phyloP scores from a whole-genome alignment of 257 asterid species.

The Solanum pinnatisectum region DNA sequence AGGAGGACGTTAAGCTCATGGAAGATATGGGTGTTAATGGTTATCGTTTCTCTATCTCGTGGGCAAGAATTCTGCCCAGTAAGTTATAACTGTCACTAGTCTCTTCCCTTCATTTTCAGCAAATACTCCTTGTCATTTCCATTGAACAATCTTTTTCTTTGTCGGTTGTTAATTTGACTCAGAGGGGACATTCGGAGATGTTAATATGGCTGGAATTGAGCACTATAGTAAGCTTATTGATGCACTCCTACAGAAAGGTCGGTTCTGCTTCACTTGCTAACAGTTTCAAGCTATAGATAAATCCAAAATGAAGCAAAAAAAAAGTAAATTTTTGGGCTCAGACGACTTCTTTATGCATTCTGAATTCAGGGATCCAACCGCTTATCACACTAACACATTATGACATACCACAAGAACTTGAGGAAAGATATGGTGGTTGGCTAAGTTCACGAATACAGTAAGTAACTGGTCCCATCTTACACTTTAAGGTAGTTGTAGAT shows the following conservation, averaged over 20 bases:
- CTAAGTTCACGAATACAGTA: constrained; percentile 42
- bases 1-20: constrained; percentile 7
- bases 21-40: constrained; percentile 2
- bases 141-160: background rate
- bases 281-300: background rate
- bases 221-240: constrained; percentile 52
- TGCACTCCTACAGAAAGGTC: constrained; percentile 43
- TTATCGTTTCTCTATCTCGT: constrained; percentile 10
- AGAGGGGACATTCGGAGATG: constrained; percentile 49
- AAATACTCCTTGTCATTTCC: background rate
- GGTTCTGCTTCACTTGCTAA: background rate
- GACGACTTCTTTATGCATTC: background rate
- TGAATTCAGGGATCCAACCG: constrained; percentile 45
- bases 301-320: background rate
- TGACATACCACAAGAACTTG: constrained; percentile 73
- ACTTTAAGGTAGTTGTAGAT: background rate
- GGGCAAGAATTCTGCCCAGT: constrained; percentile 13
- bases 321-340: background rate
- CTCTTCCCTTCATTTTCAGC: background rate
- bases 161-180: background rate
- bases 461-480: background rate
- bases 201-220: constrained; percentile 45
- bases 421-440: constrained; percentile 62
- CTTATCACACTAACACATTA: constrained; percentile 48
- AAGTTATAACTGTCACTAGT: background rate